Evolutionary conservation across 148 eudicot species (phyloP), one percentile per base, ranked within the genome.

Genomic region (Rhododendron ovatum): DNA sequence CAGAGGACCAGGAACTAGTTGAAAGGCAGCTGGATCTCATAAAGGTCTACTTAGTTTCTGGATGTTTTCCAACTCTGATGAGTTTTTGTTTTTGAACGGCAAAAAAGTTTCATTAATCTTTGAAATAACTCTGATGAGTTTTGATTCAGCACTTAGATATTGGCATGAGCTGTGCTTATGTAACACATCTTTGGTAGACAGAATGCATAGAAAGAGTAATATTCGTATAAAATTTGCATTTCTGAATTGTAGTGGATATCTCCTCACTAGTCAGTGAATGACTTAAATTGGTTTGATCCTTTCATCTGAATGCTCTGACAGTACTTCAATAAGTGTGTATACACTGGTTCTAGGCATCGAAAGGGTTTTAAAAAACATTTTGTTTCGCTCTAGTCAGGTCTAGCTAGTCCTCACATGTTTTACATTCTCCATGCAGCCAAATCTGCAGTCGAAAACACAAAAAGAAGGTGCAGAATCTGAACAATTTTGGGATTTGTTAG

Each of bases 21-120:
- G 99, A 96, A 91, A 94, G 99, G 92, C 98, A 91, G 86, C 89
- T 96, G 89, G 99, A 96, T 90, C 86, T 94, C 61, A 92, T 96
- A 82, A 96, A 93, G 98, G 99, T 96, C 57, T 20, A 90, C 43
- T n/a, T 53, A 15, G 53, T 73, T 73, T 65, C 3, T 24, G 47
- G 63, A 71, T 53, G 26, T 86, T 28, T 75, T 11, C 63, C 61
- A 41, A 45, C 17, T 74, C 26, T 50, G 10, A 35, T 69, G 35
- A 63, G 78, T 18, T 30, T 82, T 74, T 41, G 6, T 41, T 41
- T 41, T 6, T 41, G 8, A 6, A 41, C 1, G 8, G 43, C 45
- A 6, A 41, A 41, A 41, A 41, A 41, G 45, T 5, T 41, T 41
- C 45, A 41, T 41, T 41, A 41, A 41, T 41, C 45, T 41, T 41